Percentiles rank a stretch among this genome's conserved stretches.
phyloP scores from a whole-genome alignment of 306 rosid genomes.

The Pachyrhizus erosus region DNA sequence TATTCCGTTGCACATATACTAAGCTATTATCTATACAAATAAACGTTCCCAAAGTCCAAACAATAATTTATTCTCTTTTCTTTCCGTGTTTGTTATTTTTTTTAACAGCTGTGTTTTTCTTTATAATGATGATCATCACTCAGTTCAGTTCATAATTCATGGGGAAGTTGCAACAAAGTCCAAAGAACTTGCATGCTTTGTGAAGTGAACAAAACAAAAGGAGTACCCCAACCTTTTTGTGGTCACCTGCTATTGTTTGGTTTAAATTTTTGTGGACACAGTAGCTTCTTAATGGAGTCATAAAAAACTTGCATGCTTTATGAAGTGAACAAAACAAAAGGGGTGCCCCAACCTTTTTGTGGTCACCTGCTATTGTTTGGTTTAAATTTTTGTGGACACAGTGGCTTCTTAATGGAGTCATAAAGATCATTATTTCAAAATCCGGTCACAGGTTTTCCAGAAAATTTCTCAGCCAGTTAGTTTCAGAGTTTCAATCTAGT shows the following conservation, averaged over 20 bases:
- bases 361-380: background rate
- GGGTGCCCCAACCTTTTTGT: background rate
- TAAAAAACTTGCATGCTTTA: background rate
- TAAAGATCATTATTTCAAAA: background rate
- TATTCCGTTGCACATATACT: background rate
- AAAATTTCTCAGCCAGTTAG: background rate
- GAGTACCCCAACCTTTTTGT: background rate
- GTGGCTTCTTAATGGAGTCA: background rate
- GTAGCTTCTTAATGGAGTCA: background rate
- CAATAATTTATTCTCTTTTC: background rate
- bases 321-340: constrained; percentile 21
- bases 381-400: constrained; percentile 30
- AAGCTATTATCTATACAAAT: background rate
- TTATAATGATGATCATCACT: background rate
- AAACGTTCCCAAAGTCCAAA: background rate
- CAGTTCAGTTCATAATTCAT: background rate
- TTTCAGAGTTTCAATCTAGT: background rate
- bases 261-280: constrained; percentile 26
- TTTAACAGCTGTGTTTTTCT: background rate
- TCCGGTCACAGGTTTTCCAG: background rate
- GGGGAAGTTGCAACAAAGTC: background rate
- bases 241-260: background rate
- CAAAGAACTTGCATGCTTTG: background rate
- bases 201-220: constrained; percentile 21
- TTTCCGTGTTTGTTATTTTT: background rate